Conservation (phyloP, 176 grass and related monocot genomes). For the Neostapfia colusana region DNA sequence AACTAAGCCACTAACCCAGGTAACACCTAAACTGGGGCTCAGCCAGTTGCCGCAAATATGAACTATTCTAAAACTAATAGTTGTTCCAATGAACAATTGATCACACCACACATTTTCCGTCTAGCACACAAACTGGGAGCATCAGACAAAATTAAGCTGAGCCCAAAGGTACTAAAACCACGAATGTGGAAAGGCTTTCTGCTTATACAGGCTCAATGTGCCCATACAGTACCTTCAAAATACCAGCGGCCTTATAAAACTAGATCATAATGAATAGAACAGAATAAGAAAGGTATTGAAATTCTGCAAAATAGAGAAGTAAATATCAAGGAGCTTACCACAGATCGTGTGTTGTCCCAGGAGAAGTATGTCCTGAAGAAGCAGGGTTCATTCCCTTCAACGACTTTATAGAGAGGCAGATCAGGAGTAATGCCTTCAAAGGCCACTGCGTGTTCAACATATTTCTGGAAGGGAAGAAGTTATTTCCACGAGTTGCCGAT, state of each 20-base stretch:
- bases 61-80: neutral
- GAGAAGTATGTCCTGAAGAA: constrained; percentile 93
- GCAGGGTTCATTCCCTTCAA: constrained; percentile 87
- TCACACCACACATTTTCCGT: neutral
- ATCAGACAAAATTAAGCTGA: neutral
- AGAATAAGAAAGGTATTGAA: constrained; percentile 8
- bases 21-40: neutral
- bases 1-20: neutral
- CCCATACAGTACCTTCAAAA: constrained; percentile 4
- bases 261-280: constrained; percentile 17
- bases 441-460: constrained; percentile 60
- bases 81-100: neutral
- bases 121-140: neutral
- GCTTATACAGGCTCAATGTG: constrained; percentile 9
- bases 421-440: constrained; percentile 73
- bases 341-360: constrained; percentile 77
- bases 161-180: constrained; percentile 1
- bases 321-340: constrained; percentile 50
- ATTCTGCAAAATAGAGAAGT: constrained; percentile 15
- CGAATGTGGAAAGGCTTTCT: constrained; percentile 6
- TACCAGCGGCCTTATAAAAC: neutral
- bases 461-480: constrained; percentile 59
- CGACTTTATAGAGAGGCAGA: constrained; percentile 75
- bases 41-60: neutral
- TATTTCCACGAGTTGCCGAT: constrained; percentile 19